Evolutionary conservation across 2,329 filamentous ascomycete species (phyloP).

Genomic region (Exophiala dermatitidis): DNA sequence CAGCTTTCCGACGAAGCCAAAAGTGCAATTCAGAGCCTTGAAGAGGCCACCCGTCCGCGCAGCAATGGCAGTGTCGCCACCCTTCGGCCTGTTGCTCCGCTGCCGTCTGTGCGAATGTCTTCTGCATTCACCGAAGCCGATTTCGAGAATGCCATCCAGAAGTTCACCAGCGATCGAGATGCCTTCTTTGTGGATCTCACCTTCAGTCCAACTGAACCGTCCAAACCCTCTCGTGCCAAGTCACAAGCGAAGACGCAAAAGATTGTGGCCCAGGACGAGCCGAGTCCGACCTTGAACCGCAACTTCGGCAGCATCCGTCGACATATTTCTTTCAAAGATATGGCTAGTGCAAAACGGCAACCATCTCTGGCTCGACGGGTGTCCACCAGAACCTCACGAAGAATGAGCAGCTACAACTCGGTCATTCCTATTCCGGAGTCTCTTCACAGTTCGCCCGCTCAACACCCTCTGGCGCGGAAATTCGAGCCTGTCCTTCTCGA

Average conservation of each 20-base stretch:
- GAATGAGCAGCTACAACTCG: constrained; percentile 95
- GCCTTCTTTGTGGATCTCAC: constrained; percentile 87
- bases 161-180: constrained; percentile 93
- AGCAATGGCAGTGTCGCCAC: constrained; percentile 61
- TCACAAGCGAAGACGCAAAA: constrained; percentile 63
- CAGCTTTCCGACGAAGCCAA: constrained; percentile 34
- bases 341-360: constrained; percentile 89
- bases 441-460: constrained; percentile 77
- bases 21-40: constrained; percentile 45
- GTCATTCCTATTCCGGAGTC: constrained; percentile 92
- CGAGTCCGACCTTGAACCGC: constrained; percentile 45
- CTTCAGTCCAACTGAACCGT: constrained; percentile 69
- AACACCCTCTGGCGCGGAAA: constrained; percentile 88
- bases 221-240: constrained; percentile 30
- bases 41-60: constrained; percentile 42
- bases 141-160: constrained; percentile 85
- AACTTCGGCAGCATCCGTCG: constrained; percentile 80
- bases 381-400: constrained; percentile 72
- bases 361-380: constrained; percentile 66
- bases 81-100: constrained; percentile 36
- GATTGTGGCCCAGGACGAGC: constrained; percentile 65
- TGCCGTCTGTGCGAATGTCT: constrained; percentile 29
- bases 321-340: constrained; percentile 86
- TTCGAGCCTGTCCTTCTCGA: constrained; percentile 97
- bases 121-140: constrained; percentile 63